phyloP scores from a whole-genome alignment of 352 stramenopile genomes.

The Phytophthora idaei region DNA sequence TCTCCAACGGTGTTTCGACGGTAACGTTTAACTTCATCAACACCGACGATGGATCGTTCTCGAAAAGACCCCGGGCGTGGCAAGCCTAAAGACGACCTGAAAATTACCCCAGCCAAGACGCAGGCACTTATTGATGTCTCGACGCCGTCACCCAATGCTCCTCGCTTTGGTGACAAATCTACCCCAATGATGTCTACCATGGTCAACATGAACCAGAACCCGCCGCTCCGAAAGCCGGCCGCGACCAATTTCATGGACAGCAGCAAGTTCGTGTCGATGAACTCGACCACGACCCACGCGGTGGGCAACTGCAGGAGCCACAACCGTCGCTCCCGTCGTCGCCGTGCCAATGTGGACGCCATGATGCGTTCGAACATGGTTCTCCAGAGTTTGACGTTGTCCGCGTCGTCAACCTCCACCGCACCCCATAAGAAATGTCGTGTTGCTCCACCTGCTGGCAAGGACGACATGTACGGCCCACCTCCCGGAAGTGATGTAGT shows the following conservation, averaged over 20 bases:
- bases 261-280: conserved; percentile 50
- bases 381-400: conserved; percentile 50
- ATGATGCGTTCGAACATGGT: conserved; percentile 77
- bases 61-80: conserved; percentile 32
- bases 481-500: conserved; percentile 53
- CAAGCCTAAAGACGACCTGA: conserved; percentile 41
- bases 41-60: conserved; percentile 41
- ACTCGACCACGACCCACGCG: conserved; percentile 33
- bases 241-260: conserved; percentile 66
- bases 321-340: conserved; percentile 36
- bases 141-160: conserved; percentile 47
- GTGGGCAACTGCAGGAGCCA: conserved; percentile 30
- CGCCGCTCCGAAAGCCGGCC: conserved; percentile 37
- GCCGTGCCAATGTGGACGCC: conserved; percentile 67
- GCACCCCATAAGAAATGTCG: conserved; percentile 22
- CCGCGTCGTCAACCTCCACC: conserved; percentile 35
- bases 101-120: conserved; percentile 56
- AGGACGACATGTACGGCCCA: conserved; percentile 42
- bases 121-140: conserved; percentile 72
- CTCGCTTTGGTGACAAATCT: conserved; percentile 25
- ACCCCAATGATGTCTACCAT: conserved; percentile 27
- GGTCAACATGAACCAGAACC: conserved; percentile 38
- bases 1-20: conserved; percentile 3
- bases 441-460: conserved; percentile 18
- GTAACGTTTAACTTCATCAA: not conserved